Percentiles rank a stretch among this genome's conserved stretches.
Evolutionary conservation across 2,329 filamentous ascomycete species (phyloP).

Genomic region (Fusarium chlamydosporum): DNA sequence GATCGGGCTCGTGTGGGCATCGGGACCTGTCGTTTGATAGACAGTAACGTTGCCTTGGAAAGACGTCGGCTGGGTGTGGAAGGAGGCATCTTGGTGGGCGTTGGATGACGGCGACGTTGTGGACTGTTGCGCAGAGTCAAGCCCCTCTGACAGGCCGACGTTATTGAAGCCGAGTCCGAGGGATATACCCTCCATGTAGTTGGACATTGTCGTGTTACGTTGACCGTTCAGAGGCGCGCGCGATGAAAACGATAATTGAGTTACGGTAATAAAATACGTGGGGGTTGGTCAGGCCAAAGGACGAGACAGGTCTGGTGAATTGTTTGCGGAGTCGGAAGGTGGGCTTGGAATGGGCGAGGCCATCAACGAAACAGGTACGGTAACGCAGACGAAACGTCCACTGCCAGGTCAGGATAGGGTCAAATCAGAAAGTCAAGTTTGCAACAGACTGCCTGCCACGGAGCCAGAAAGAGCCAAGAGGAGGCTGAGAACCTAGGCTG

Average conservation of each 20-base stretch:
- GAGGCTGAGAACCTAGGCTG: constrained; percentile 39
- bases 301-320: constrained; percentile 25
- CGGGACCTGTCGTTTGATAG: constrained; percentile 59
- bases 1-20: constrained; percentile 57
- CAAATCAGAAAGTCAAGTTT: constrained; percentile 11
- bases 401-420: neutral
- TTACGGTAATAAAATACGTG: constrained; percentile 20
- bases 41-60: constrained; percentile 56
- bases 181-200: constrained; percentile 45
- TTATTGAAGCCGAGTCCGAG: constrained; percentile 49
- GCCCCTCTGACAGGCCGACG: constrained; percentile 40
- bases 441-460: constrained; percentile 25
- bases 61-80: constrained; percentile 38
- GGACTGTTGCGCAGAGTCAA: constrained; percentile 43
- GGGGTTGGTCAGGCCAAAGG: constrained; percentile 17
- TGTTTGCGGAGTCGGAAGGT: constrained; percentile 21
- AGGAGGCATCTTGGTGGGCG: constrained; percentile 39
- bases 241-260: constrained; percentile 13
- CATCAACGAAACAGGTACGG: constrained; percentile 30
- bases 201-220: constrained; percentile 45
- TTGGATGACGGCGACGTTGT: constrained; percentile 47
- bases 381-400: constrained; percentile 19
- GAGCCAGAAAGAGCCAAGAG: constrained; percentile 31
- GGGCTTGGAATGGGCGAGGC: constrained; percentile 32
- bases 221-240: constrained; percentile 2